phyloP scores from a whole-genome alignment of 352 stramenopile genomes.

The Globisporangium cystogenes region DNA sequence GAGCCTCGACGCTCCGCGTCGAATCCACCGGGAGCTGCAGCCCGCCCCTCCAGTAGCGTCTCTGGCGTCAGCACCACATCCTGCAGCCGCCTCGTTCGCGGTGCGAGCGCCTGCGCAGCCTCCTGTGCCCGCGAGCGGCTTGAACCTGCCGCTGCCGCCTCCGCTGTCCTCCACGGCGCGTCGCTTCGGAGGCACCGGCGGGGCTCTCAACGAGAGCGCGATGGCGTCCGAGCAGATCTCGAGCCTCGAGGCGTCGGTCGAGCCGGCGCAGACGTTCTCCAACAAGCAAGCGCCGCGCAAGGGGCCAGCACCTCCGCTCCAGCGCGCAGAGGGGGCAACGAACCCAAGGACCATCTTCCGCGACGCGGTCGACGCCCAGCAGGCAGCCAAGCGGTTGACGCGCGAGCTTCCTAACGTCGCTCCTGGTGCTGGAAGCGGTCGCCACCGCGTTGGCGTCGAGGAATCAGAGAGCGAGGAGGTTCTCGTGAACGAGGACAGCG shows the following conservation, averaged over 20 bases:
- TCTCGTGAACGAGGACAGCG: too few relatives aligned
- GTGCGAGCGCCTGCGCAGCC: neutral
- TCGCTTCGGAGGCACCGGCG: constrained; percentile 2
- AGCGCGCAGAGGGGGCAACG: too few relatives aligned
- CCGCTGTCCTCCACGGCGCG: constrained; percentile 8
- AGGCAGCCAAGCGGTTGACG: neutral
- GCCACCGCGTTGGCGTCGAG: neutral
- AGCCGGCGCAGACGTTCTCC: neutral
- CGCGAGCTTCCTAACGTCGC: too few relatives aligned
- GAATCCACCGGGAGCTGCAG: constrained; percentile 36
- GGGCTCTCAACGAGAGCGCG: neutral
- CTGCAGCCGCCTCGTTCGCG: neutral
- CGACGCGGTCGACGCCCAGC: neutral
- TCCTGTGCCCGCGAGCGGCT: neutral
- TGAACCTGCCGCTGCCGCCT: constrained; percentile 9
- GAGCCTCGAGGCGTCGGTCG: neutral
- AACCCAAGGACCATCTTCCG: too few relatives aligned
- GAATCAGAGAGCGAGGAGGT: neutral
- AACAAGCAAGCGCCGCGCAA: neutral
- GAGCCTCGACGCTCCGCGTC: constrained; percentile 14
- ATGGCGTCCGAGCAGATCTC: neutral
- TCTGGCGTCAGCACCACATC: neutral
- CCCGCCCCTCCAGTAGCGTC: neutral
- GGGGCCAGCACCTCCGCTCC: too few relatives aligned
- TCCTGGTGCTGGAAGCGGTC: neutral